These are phyloP conservation scores for Cutaneotrichosporon sp. DNA, from an alignment of 1,284 basidiomycete genomes.

Conservation along the genomic window DNA sequence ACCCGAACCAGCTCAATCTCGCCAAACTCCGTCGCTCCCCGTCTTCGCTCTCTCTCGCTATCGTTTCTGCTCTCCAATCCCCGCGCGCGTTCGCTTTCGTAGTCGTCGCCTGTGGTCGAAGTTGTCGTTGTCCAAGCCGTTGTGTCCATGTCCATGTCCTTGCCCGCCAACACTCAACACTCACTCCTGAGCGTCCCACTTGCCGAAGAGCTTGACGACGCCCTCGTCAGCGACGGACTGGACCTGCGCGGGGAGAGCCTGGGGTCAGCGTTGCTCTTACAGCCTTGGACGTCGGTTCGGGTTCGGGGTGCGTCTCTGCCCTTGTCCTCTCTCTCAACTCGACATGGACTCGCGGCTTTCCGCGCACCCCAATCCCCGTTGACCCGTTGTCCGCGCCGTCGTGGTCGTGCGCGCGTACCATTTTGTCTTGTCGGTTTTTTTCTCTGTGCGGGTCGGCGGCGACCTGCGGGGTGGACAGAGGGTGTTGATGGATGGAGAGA, in stretches of 20 bases:
- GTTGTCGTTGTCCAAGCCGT: neutral
- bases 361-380: neutral
- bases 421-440: constrained; percentile 19
- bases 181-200: constrained; percentile 95
- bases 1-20: neutral
- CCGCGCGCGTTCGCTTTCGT: neutral
- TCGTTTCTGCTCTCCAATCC: neutral
- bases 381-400: neutral
- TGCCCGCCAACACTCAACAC: constrained; percentile 48
- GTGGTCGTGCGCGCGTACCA: constrained; percentile 6
- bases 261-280: neutral
- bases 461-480: constrained; percentile 12
- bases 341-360: neutral
- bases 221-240: constrained; percentile 73
- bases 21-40: neutral
- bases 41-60: neutral
- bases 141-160: neutral
- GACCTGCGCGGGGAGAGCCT: constrained; percentile 74
- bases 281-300: neutral
- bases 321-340: neutral
- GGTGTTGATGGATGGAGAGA: constrained; percentile 8
- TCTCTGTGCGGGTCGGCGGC: constrained; percentile 14
- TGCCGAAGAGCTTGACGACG: constrained; percentile 86
- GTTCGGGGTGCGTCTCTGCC: neutral
- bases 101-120: too few species aligned